Percentiles rank a stretch among this genome's conserved stretches.
phyloP scores from a whole-genome alignment of 2,329 filamentous ascomycete genomes.

The Domatiomyces catenatus region DNA sequence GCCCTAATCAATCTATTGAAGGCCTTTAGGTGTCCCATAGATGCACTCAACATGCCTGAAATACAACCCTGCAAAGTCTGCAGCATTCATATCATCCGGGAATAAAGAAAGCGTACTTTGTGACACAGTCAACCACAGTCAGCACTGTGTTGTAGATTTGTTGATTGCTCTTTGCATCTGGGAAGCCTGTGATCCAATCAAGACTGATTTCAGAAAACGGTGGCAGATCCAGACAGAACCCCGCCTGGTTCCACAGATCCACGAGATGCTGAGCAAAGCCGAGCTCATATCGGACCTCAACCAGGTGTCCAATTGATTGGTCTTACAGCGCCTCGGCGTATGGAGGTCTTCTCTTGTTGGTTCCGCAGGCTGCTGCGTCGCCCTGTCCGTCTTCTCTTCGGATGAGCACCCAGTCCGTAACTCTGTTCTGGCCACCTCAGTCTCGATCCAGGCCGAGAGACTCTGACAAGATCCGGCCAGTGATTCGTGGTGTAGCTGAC shows the following conservation, averaged over 20 bases:
- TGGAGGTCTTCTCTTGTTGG: constrained; percentile 25
- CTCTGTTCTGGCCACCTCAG: constrained; percentile 31
- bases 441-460: constrained; percentile 30
- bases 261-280: constrained; percentile 21
- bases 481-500: too few species aligned
- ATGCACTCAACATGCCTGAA: too few species aligned
- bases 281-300: constrained; percentile 25
- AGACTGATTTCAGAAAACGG: too few species aligned
- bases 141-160: too few species aligned
- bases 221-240: too few species aligned
- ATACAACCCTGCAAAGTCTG: too few species aligned
- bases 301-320: constrained; percentile 35
- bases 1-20: too few species aligned
- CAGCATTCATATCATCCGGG: too few species aligned
- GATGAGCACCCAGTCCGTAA: constrained; percentile 33
- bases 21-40: too few species aligned
- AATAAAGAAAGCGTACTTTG: too few species aligned
- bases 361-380: constrained; percentile 37
- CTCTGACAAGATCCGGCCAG: constrained; percentile 17
- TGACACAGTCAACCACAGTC: too few species aligned
- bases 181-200: constrained; percentile 20
- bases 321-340: constrained; percentile 34
- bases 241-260: constrained; percentile 21
- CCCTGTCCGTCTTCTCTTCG: constrained; percentile 34
- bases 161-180: too few species aligned